These are phyloP conservation scores for Paramecium primaurelia DNA, from an alignment of 73 alveolate genomes.

Conservation along the genomic window DNA sequence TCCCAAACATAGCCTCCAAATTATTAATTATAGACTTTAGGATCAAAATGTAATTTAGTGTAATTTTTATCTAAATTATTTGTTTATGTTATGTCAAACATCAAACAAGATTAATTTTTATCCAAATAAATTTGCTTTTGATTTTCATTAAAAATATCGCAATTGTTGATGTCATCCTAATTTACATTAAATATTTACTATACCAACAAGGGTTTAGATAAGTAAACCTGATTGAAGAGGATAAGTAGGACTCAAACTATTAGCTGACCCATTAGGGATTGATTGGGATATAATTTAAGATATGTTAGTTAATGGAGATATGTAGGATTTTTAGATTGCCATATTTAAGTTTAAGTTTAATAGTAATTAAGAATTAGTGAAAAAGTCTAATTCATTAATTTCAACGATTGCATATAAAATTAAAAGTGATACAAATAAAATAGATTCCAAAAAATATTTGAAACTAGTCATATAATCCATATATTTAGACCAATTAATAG, in stretches of 20 bases:
- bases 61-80: not conserved
- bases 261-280: not conserved
- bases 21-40: not conserved
- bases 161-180: not conserved
- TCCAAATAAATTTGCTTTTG: not conserved
- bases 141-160: not conserved
- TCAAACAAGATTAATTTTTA: not conserved
- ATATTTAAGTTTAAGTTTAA: not conserved
- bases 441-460: not conserved
- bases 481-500: not conserved
- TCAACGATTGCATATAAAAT: not conserved
- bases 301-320: not conserved
- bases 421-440: not conserved
- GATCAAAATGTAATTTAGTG: not conserved
- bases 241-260: not conserved
- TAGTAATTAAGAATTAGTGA: not conserved
- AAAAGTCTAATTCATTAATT: not conserved
- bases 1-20: conserved; percentile 41
- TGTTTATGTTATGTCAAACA: not conserved
- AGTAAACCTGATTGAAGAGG: not conserved
- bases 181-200: not conserved
- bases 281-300: not conserved
- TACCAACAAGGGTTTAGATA: not conserved
- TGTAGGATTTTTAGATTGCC: not conserved
- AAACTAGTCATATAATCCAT: not conserved